Conservation (phyloP, 805 yeast genomes). For the Yarrowia sp. region DNA sequence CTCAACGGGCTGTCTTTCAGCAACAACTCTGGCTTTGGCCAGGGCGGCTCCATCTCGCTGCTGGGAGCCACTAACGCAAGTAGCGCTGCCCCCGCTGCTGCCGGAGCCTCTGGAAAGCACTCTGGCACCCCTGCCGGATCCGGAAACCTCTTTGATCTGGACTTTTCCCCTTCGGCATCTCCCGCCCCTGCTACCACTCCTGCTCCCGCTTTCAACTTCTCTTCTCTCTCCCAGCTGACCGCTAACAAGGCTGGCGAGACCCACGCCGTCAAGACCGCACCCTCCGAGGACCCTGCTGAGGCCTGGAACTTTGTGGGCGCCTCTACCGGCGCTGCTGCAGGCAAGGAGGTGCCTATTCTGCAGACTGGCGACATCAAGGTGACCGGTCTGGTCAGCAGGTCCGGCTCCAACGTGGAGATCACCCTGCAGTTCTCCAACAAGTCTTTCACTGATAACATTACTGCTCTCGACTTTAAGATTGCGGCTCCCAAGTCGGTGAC, state of each 20-base stretch:
- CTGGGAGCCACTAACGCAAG: constrained; percentile 49
- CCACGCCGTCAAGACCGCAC: constrained; percentile 29
- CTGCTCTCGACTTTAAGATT: constrained; percentile 63
- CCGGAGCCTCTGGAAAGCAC: constrained; percentile 37
- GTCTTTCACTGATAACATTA: constrained; percentile 51
- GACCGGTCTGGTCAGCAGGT: constrained; percentile 45
- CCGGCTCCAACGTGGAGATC: constrained; percentile 54
- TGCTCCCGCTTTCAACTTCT: constrained; percentile 36
- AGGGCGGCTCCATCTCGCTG: constrained; percentile 61
- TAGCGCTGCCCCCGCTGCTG: constrained; percentile 42
- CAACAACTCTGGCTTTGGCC: constrained; percentile 55
- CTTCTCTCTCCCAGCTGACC: constrained; percentile 33
- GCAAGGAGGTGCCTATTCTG: constrained; percentile 7
- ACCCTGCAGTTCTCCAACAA: constrained; percentile 61
- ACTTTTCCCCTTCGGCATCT: constrained; percentile 41
- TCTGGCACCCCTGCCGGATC: constrained; percentile 39
- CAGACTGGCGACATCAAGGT: constrained; percentile 33
- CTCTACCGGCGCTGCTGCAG: constrained; percentile 11
- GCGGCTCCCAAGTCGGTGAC: constrained; percentile 74
- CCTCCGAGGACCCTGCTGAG: constrained; percentile 22
- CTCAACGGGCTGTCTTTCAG: constrained; percentile 69
- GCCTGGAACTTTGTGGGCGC: constrained; percentile 37
- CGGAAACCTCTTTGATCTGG: constrained; percentile 41
- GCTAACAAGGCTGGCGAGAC: constrained; percentile 35
- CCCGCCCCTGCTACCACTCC: constrained; percentile 41